Evolutionary conservation across 371 early-diverging fungal species (phyloP).

Genomic region (Rhizopus delemar): DNA sequence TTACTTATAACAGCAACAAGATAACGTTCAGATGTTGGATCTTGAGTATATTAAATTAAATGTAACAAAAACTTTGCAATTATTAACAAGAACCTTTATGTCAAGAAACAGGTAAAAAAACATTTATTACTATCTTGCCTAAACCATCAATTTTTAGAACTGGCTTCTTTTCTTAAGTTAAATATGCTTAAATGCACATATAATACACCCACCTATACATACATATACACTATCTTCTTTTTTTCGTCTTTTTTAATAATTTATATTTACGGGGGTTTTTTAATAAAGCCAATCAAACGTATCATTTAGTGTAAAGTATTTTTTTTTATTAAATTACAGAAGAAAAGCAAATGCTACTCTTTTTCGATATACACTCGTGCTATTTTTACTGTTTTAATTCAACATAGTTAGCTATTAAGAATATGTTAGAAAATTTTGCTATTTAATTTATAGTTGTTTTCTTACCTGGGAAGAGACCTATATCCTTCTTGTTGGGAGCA

Average conservation of each 20-base stretch:
- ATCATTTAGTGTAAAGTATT: too few relatives aligned
- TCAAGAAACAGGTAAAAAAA: conserved; percentile 46
- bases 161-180: conserved; percentile 4
- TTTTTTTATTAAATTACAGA: too few relatives aligned
- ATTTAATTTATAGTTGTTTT: conserved; percentile 1
- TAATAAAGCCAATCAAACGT: too few relatives aligned
- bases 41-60: conserved; percentile 92
- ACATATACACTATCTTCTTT: too few relatives aligned
- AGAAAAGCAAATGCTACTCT: not conserved
- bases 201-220: too few relatives aligned
- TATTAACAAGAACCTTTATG: conserved; percentile 49
- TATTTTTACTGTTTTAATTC: conserved; percentile 39
- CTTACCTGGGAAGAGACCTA: conserved; percentile 81
- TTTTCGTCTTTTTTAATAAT: not conserved
- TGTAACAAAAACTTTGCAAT: conserved; percentile 38
- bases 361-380: not conserved
- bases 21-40: conserved; percentile 80
- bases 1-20: conserved; percentile 71
- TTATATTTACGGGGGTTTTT: too few relatives aligned
- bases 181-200: too few relatives aligned
- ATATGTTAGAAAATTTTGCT: not conserved
- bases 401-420: conserved; percentile 55
- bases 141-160: not conserved
- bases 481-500: conserved; percentile 50
- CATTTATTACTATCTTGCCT: not conserved